Percentiles rank a stretch among this genome's conserved stretches.
phyloP scores from a whole-genome alignment of 805 yeast genomes.

The Millerozyma miso region DNA sequence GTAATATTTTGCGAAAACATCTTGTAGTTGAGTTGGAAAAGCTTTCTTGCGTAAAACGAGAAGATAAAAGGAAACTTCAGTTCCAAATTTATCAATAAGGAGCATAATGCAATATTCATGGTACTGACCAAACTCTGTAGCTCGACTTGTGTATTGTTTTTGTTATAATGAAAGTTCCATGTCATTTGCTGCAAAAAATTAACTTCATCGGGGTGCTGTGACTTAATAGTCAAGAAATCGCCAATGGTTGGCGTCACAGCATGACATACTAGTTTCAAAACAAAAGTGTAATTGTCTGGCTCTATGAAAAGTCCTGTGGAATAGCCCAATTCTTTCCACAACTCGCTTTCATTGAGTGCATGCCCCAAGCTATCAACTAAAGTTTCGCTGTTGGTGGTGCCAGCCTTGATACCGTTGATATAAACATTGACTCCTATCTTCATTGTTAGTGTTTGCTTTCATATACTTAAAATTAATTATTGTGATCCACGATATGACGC shows the following conservation, averaged over 20 bases:
- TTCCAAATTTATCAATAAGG: conserved; percentile 26
- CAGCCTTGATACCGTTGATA: conserved; percentile 9
- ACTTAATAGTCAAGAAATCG: background rate
- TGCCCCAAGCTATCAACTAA: conserved; percentile 11
- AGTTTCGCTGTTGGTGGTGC: conserved; percentile 5
- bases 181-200: conserved; percentile 3
- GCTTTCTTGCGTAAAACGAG: conserved; percentile 24
- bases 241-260: background rate
- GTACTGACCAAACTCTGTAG: conserved; percentile 7
- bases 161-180: conserved; percentile 7
- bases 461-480: background rate
- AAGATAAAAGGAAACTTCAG: conserved; percentile 25
- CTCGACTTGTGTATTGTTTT: conserved; percentile 2
- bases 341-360: conserved; percentile 1
- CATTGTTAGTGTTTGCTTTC: background rate
- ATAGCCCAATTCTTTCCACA: conserved; percentile 11
- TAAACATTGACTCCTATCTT: conserved; percentile 9
- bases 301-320: conserved; percentile 6
- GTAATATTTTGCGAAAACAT: conserved; percentile 7
- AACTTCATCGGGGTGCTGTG: background rate
- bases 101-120: conserved; percentile 18
- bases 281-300: conserved; percentile 1
- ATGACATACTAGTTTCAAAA: background rate
- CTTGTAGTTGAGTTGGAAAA: conserved; percentile 18
- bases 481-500: too few species aligned